These are phyloP conservation scores for Mycosarcoma mackinlayi DNA, from an alignment of 1,284 basidiomycete genomes.

Conservation along the genomic window DNA sequence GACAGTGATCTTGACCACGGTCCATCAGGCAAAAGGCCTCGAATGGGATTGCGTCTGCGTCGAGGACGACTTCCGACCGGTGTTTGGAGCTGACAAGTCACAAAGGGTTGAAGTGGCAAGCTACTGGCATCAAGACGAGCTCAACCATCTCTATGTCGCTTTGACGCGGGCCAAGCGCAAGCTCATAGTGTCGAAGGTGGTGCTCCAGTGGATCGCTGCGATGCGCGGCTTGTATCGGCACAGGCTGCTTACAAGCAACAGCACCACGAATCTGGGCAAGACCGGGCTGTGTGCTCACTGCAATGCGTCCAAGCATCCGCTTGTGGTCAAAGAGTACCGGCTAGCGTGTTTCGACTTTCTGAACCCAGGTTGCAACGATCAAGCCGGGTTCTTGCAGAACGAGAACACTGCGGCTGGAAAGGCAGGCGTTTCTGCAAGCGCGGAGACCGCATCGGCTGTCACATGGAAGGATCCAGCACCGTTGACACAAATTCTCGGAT, in stretches of 20 bases:
- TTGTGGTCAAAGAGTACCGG: slow-evolving; percentile 34
- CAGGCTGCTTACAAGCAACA: slow-evolving; percentile 23
- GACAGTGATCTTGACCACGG: slow-evolving; percentile 54
- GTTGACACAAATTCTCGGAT: slow-evolving; percentile 21
- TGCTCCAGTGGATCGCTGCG: slow-evolving; percentile 56
- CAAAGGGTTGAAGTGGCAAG: slow-evolving; percentile 40
- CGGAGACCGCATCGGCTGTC: neutral
- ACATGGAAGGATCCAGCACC: slow-evolving; percentile 10
- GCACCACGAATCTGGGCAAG: slow-evolving; percentile 17
- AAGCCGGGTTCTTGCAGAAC: neutral
- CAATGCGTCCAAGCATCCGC: slow-evolving; percentile 24
- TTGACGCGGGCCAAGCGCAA: slow-evolving; percentile 54
- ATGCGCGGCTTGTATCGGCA: slow-evolving; percentile 47
- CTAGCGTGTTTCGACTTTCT: slow-evolving; percentile 38
- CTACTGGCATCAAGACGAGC: slow-evolving; percentile 53
- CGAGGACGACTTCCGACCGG: slow-evolving; percentile 59
- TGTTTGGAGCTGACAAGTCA: slow-evolving; percentile 26
- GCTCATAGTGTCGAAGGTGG: slow-evolving; percentile 38
- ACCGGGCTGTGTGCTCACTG: slow-evolving; percentile 31
- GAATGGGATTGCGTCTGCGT: slow-evolving; percentile 62
- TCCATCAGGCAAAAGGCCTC: slow-evolving; percentile 63
- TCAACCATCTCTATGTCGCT: slow-evolving; percentile 62
- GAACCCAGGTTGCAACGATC: slow-evolving; percentile 29
- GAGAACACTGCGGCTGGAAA: neutral
- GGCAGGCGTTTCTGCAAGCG: neutral